Conservation (phyloP, 2,329 filamentous ascomycete genomes). For the Scedosporium minutisporum region DNA sequence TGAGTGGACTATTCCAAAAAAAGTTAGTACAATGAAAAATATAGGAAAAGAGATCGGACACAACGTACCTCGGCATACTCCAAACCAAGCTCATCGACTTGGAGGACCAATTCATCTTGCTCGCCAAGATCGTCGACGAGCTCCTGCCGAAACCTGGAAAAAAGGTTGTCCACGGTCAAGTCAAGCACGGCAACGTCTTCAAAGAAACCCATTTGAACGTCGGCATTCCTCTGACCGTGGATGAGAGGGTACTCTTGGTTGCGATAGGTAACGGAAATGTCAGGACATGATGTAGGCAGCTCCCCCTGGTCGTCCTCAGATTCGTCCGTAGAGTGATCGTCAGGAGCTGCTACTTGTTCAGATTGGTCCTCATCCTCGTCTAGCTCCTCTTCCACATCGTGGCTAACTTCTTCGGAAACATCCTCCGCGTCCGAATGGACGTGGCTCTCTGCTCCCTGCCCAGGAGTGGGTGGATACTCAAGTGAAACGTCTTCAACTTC, state of each 20-base stretch:
- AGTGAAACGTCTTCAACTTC: not conserved
- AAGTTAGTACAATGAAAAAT: slow-evolving; percentile 15
- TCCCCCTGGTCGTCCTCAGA: slow-evolving; percentile 10
- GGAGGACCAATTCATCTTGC: slow-evolving; percentile 40
- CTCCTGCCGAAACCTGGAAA: slow-evolving; percentile 34
- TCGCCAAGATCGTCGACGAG: slow-evolving; percentile 33
- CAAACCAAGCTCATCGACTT: slow-evolving; percentile 41
- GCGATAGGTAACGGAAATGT: slow-evolving; percentile 32
- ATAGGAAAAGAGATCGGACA: not conserved
- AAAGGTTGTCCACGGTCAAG: slow-evolving; percentile 32
- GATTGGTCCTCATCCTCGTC: slow-evolving; percentile 9
- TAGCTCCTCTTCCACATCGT: slow-evolving; percentile 9
- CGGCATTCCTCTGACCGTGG: slow-evolving; percentile 14
- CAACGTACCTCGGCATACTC: slow-evolving; percentile 40
- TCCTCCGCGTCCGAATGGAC: slow-evolving; percentile 15
- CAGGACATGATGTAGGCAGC: slow-evolving; percentile 14
- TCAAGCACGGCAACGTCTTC: slow-evolving; percentile 31
- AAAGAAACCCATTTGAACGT: slow-evolving; percentile 33
- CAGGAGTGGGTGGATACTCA: not conserved
- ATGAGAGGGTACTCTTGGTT: slow-evolving; percentile 34
- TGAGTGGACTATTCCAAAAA: slow-evolving; percentile 21
- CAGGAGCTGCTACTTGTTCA: slow-evolving; percentile 7
- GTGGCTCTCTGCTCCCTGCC: slow-evolving; percentile 10
- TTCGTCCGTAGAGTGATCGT: slow-evolving; percentile 10
- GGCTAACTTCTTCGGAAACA: slow-evolving; percentile 8